Conservation (phyloP, 1,284 basidiomycete genomes). For the Psilocybe mexicana region DNA sequence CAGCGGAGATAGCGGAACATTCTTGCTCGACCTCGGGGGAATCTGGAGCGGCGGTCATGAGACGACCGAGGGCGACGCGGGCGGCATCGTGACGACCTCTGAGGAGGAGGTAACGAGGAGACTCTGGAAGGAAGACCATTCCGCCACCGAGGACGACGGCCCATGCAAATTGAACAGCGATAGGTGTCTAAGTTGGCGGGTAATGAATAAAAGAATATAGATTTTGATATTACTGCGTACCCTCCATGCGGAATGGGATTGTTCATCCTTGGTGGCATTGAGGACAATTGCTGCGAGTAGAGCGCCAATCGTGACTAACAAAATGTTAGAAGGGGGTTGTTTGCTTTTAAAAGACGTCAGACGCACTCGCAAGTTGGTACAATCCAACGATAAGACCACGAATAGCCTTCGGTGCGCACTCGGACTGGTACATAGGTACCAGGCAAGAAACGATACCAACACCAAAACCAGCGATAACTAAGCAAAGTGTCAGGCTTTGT, state of each 20-base stretch:
- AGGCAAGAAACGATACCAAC: conserved; percentile 54
- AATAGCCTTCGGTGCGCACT: conserved; percentile 58
- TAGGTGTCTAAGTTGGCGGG: conserved; percentile 54
- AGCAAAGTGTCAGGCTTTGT: neutral
- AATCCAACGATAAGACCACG: conserved; percentile 74
- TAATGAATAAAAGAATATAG: neutral
- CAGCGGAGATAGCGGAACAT: conserved; percentile 25
- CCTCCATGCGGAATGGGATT: conserved; percentile 61
- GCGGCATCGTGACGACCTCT: conserved; percentile 27
- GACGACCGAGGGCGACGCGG: conserved; percentile 24
- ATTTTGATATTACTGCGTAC: conserved; percentile 24
- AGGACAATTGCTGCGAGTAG: conserved; percentile 68
- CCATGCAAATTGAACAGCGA: conserved; percentile 75
- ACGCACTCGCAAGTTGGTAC: conserved; percentile 63
- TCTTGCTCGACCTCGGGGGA: conserved; percentile 28
- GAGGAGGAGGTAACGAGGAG: conserved; percentile 31
- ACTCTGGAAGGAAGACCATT: conserved; percentile 40
- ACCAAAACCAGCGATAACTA: conserved; percentile 30
- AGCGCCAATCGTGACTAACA: conserved; percentile 66
- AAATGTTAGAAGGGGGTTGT: neutral
- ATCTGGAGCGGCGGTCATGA: conserved; percentile 25
- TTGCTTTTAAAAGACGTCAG: neutral
- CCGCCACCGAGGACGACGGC: conserved; percentile 60
- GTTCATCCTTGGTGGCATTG: conserved; percentile 62
- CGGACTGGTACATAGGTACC: conserved; percentile 67